Conservation (phyloP, 1,284 basidiomycete genomes). For the Malassezia sympodialis region DNA sequence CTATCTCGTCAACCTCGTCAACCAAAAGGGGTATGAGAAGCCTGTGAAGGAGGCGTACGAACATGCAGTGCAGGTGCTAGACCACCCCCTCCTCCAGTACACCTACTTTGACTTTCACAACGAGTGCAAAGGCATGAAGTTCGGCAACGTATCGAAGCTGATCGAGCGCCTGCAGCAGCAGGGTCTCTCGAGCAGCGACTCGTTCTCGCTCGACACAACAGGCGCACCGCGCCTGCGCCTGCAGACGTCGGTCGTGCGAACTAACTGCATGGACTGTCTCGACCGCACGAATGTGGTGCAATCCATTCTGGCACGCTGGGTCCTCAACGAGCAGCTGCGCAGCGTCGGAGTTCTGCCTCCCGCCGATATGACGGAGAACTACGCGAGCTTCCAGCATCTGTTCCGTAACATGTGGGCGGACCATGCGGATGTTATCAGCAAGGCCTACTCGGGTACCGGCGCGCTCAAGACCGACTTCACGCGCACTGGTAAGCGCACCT, state of each 20-base stretch:
- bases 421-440: slow-evolving; percentile 82
- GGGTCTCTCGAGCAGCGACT: slow-evolving; percentile 55
- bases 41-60: slow-evolving; percentile 96
- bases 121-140: slow-evolving; percentile 89
- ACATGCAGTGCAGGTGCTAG: slow-evolving; percentile 57
- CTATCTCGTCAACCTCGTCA: slow-evolving; percentile 81
- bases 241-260: slow-evolving; percentile 51
- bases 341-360: slow-evolving; percentile 43
- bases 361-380: slow-evolving; percentile 34
- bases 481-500: slow-evolving; percentile 75
- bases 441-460: slow-evolving; percentile 86
- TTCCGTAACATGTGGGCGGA: slow-evolving; percentile 97
- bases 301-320: slow-evolving; percentile 37
- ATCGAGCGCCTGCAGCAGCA: slow-evolving; percentile 63
- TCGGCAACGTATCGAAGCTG: slow-evolving; percentile 78
- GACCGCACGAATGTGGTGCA: slow-evolving; percentile 94
- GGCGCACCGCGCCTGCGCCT: slow-evolving; percentile 21
- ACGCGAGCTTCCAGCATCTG: slow-evolving; percentile 54
- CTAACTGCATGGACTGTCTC: slow-evolving; percentile 70
- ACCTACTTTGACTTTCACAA: slow-evolving; percentile 97
- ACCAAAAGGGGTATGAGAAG: slow-evolving; percentile 86
- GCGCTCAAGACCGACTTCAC: slow-evolving; percentile 94
- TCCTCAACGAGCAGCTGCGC: slow-evolving; percentile 62
- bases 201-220: slow-evolving; percentile 22
- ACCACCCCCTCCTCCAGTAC: slow-evolving; percentile 66